Percentiles rank a stretch among this genome's conserved stretches.
phyloP scores from a whole-genome alignment of 106 monocot genomes.

The Acorus calamus region DNA sequence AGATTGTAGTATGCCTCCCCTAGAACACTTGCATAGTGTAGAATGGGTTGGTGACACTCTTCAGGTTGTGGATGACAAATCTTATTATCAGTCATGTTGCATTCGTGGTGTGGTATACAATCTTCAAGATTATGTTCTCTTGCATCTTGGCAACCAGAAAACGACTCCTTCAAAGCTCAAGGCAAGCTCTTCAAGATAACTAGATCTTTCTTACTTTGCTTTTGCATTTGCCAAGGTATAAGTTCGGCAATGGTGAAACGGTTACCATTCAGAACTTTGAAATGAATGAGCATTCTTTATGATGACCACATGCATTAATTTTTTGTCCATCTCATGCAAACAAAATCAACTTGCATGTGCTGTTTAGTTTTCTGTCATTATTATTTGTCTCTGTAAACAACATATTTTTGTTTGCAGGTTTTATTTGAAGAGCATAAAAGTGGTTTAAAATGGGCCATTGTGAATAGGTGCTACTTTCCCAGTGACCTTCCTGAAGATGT shows the following conservation, averaged over 20 bases:
- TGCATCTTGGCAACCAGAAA: conserved; percentile 16
- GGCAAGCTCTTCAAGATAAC: conserved; percentile 8
- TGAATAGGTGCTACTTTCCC: conserved; percentile 41
- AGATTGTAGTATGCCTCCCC: neutral
- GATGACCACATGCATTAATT: no score
- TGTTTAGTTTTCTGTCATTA: no score
- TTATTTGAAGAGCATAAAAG: conserved; percentile 49
- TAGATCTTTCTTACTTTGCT: neutral
- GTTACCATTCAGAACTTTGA: no score
- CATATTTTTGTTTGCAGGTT: conserved; percentile 20
- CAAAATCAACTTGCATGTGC: no score
- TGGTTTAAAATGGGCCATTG: conserved; percentile 38
- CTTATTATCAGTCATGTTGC: conserved; percentile 48
- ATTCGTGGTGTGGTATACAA: conserved; percentile 34
- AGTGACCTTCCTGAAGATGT: conserved; percentile 30
- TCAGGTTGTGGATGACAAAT: conserved; percentile 28
- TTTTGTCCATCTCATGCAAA: no score
- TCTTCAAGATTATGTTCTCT: conserved; percentile 47
- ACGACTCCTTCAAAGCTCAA: conserved; percentile 39
- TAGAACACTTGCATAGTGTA: conserved; percentile 9
- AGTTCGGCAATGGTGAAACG: no score
- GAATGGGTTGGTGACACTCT: conserved; percentile 45
- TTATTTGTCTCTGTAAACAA: neutral
- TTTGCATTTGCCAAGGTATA: neutral
- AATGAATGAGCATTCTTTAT: no score